Conservation (phyloP, 148 eudicot genomes). For the Diospyros lotus region DNA sequence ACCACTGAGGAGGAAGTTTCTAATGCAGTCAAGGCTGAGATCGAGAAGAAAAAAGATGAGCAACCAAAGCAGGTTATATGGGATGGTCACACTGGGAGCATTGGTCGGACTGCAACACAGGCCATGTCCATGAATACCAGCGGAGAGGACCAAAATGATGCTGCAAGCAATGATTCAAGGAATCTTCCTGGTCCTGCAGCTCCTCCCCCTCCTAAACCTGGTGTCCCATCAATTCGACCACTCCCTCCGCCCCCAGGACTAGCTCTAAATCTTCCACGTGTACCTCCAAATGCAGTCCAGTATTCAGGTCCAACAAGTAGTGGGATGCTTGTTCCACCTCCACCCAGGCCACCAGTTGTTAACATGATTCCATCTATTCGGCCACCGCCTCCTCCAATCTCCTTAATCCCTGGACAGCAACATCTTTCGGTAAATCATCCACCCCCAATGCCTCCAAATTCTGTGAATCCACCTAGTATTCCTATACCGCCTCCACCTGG, state of each 20-base stretch:
- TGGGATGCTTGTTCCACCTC: slow-evolving; percentile 33
- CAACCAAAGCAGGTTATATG: slow-evolving; percentile 72
- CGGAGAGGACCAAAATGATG: slow-evolving; percentile 46
- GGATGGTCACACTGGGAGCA: slow-evolving; percentile 70
- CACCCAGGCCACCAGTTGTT: slow-evolving; percentile 38
- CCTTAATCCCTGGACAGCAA: slow-evolving; percentile 47
- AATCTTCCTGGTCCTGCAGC: slow-evolving; percentile 59
- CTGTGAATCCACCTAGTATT: slow-evolving; percentile 34
- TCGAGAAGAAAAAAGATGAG: slow-evolving; percentile 63
- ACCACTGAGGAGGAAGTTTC: slow-evolving; percentile 76
- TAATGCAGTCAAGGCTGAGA: slow-evolving; percentile 64
- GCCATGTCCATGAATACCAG: slow-evolving; percentile 53
- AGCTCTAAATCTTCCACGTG: slow-evolving; percentile 50
- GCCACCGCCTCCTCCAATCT: slow-evolving; percentile 57
- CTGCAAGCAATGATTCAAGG: slow-evolving; percentile 18
- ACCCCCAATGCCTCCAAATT: slow-evolving; percentile 31
- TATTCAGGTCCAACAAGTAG: slow-evolving; percentile 37
- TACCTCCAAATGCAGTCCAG: slow-evolving; percentile 36
- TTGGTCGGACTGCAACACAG: slow-evolving; percentile 64
- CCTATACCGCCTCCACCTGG: slow-evolving; percentile 45
- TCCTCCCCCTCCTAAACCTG: slow-evolving; percentile 49
- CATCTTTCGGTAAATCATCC: slow-evolving; percentile 53
- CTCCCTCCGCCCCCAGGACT: slow-evolving; percentile 54
- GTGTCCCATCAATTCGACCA: slow-evolving; percentile 44
- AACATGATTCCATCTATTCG: slow-evolving; percentile 32